phyloP scores from a whole-genome alignment of 768 basidiomycete species.

The Pleurotus pulmonarius region DNA sequence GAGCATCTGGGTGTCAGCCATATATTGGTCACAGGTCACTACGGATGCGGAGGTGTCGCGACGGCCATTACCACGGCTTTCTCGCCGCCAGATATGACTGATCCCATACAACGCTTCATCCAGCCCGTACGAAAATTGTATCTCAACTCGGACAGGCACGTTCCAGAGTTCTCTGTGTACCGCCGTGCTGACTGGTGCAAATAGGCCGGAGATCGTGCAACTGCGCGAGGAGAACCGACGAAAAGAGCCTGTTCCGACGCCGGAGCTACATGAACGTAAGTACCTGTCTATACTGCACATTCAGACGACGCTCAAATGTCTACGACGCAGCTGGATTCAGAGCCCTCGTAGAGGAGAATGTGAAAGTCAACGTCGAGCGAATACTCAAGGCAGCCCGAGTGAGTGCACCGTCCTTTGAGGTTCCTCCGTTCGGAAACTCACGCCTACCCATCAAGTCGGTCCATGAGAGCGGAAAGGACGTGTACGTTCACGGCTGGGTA shows the following conservation, averaged over 20 bases:
- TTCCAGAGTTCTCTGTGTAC: neutral
- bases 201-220: slow-evolving; percentile 29
- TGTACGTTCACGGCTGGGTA: slow-evolving; percentile 56
- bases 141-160: slow-evolving; percentile 25
- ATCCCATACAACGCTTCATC: slow-evolving; percentile 26
- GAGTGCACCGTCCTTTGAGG: too few species aligned
- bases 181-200: neutral
- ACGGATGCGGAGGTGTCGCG: slow-evolving; percentile 32
- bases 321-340: neutral
- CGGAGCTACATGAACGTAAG: slow-evolving; percentile 19
- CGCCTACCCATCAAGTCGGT: too few species aligned
- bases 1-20: slow-evolving; percentile 29
- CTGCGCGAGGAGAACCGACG: slow-evolving; percentile 26
- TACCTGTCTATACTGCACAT: neutral
- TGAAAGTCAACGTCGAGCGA: slow-evolving; percentile 6
- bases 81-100: slow-evolving; percentile 15
- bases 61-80: slow-evolving; percentile 21
- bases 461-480: slow-evolving; percentile 9
- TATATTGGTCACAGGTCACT: slow-evolving; percentile 35
- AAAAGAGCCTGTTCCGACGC: neutral
- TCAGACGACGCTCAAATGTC: too few species aligned
- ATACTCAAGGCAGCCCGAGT: neutral
- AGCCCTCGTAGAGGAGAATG: slow-evolving; percentile 8
- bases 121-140: slow-evolving; percentile 29
- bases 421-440: too few species aligned